Percentiles rank a stretch among this genome's conserved stretches.
phyloP scores from a whole-genome alignment of 768 basidiomycete genomes.

The Panaeolus cyanescens region DNA sequence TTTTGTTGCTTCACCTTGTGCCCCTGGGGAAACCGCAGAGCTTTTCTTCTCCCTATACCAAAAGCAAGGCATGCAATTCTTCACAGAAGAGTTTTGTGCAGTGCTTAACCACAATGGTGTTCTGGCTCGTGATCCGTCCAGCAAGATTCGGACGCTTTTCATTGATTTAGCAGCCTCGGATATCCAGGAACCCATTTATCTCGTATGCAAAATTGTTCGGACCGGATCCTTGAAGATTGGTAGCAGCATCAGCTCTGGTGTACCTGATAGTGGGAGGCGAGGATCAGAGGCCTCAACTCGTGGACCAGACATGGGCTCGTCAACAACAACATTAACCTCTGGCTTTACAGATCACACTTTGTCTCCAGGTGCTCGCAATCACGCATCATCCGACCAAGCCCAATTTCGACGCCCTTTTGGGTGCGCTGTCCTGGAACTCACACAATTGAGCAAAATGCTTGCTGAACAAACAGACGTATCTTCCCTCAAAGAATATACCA shows the following conservation, averaged over 20 bases:
- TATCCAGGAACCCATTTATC: slow-evolving; percentile 80
- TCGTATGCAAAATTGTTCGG: slow-evolving; percentile 89
- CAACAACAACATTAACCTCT: slow-evolving; percentile 8
- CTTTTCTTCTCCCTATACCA: slow-evolving; percentile 93
- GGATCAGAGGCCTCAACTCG: slow-evolving; percentile 54
- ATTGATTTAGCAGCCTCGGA: slow-evolving; percentile 87
- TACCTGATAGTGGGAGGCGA: slow-evolving; percentile 48
- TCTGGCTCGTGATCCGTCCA: slow-evolving; percentile 74
- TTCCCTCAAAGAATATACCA: slow-evolving; percentile 71
- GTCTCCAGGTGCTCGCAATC: slow-evolving; percentile 24
- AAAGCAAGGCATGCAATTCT: slow-evolving; percentile 78
- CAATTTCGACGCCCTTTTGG: slow-evolving; percentile 89
- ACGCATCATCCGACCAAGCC: slow-evolving; percentile 33
- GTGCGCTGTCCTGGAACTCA: slow-evolving; percentile 90
- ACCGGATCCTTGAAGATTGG: slow-evolving; percentile 86
- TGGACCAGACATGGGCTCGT: slow-evolving; percentile 28
- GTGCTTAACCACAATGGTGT: slow-evolving; percentile 92
- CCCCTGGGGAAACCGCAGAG: slow-evolving; percentile 90
- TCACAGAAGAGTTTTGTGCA: slow-evolving; percentile 92
- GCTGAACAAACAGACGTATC: slow-evolving; percentile 65
- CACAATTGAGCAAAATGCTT: slow-evolving; percentile 69
- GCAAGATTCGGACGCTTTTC: slow-evolving; percentile 84
- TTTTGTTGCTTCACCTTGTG: slow-evolving; percentile 88
- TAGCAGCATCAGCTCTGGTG: slow-evolving; percentile 48
- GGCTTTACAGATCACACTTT: slow-evolving; percentile 3